Conservation (phyloP, 495 filamentous ascomycete genomes). For the Lepidopterella palustris region DNA sequence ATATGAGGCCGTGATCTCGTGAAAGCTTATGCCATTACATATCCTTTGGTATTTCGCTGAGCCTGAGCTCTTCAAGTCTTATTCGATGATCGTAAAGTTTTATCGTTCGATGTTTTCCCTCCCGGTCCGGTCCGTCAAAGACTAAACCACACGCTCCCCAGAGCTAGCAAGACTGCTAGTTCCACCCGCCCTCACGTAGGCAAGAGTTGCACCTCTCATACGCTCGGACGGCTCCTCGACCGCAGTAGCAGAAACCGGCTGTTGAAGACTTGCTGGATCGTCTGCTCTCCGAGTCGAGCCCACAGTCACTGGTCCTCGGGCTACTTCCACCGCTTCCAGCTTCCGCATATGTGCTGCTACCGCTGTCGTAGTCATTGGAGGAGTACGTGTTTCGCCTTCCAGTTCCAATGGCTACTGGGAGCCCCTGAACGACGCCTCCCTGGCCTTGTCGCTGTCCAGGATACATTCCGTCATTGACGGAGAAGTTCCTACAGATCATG, state of each 20-base stretch:
- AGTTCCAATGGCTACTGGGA: constrained; percentile 67
- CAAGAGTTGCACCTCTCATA: constrained; percentile 28
- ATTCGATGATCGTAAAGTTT: constrained; percentile 13
- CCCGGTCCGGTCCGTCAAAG: neutral
- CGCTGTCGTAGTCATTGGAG: constrained; percentile 42
- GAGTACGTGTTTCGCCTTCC: constrained; percentile 44
- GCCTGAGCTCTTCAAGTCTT: constrained; percentile 31
- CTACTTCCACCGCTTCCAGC: constrained; percentile 51
- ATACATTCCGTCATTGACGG: constrained; percentile 92
- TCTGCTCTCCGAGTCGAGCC: constrained; percentile 31
- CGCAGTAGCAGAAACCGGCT: constrained; percentile 24
- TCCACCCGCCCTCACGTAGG: constrained; percentile 26
- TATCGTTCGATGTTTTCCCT: constrained; percentile 7
- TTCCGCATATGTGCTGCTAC: constrained; percentile 26
- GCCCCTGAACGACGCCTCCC: constrained; percentile 73
- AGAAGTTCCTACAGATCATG: constrained; percentile 97
- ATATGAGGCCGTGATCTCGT: constrained; percentile 6
- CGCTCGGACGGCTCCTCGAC: constrained; percentile 25
- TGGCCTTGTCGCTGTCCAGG: constrained; percentile 61
- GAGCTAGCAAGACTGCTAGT: constrained; percentile 9
- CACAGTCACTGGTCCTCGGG: constrained; percentile 46
- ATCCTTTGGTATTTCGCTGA: constrained; percentile 25
- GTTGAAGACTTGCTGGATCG: constrained; percentile 27
- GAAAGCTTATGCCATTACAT: constrained; percentile 16
- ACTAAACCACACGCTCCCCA: constrained; percentile 2